Conservation (phyloP, 352 stramenopile species). For the Globisporangium echinulatum region DNA sequence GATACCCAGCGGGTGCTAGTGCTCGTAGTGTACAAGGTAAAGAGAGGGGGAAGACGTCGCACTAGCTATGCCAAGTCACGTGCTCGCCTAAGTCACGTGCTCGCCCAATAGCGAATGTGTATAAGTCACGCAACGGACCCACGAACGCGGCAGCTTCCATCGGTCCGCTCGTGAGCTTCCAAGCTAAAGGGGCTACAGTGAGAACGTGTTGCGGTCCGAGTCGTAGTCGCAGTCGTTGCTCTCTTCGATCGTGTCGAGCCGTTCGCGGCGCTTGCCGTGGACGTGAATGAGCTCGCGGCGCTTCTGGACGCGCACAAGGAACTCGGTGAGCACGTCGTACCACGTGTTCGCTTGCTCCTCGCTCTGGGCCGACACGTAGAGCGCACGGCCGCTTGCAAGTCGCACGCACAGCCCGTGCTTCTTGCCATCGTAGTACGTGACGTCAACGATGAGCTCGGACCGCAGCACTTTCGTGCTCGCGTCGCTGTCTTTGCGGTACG, state of each 20-base stretch:
- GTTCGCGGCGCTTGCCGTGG: constrained; percentile 30
- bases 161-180: too few species aligned
- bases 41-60: too few species aligned
- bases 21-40: too few species aligned
- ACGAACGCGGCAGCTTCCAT: too few species aligned
- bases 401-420: constrained; percentile 44
- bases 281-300: constrained; percentile 31
- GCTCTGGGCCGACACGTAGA: constrained; percentile 40
- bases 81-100: too few species aligned
- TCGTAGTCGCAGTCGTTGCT: constrained; percentile 20
- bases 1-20: too few species aligned
- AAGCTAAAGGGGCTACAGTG: background rate
- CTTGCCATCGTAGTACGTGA: constrained; percentile 42
- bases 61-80: too few species aligned
- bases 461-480: constrained; percentile 40
- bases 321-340: constrained; percentile 59
- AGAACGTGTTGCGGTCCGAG: constrained; percentile 19
- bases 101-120: too few species aligned
- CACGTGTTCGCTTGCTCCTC: constrained; percentile 52
- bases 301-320: constrained; percentile 30
- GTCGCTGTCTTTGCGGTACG: constrained; percentile 56
- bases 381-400: constrained; percentile 35
- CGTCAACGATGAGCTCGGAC: constrained; percentile 41
- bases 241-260: constrained; percentile 35
- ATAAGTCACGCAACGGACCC: too few species aligned